These are phyloP conservation scores for Mucor lusitanicus DNA, from an alignment of 371 early-diverging fungal genomes.

Conservation along the genomic window DNA sequence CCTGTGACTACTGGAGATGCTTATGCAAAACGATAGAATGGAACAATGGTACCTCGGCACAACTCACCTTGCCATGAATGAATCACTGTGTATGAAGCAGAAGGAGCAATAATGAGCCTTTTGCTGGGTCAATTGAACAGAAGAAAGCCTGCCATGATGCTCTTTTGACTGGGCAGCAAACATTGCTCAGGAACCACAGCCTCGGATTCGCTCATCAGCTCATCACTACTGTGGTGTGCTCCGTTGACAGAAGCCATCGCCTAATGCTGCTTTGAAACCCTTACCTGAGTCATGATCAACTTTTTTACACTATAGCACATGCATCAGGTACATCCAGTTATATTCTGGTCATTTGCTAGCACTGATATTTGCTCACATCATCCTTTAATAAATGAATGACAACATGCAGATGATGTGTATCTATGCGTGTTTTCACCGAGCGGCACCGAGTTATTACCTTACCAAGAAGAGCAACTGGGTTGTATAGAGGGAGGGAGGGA, in stretches of 20 bases:
- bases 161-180: too few relatives aligned
- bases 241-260: too few relatives aligned
- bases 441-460: background rate
- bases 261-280: too few relatives aligned
- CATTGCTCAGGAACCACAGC: too few relatives aligned
- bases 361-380: background rate
- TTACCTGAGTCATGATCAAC: background rate
- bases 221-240: too few relatives aligned
- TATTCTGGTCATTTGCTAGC: background rate
- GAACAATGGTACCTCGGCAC: background rate
- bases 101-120: background rate
- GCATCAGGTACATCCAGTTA: background rate
- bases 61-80: background rate
- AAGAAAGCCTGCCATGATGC: too few relatives aligned
- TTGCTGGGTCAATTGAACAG: too few relatives aligned
- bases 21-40: background rate
- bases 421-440: background rate
- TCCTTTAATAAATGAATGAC: background rate
- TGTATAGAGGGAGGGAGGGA: background rate
- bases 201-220: too few relatives aligned
- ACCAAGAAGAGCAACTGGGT: background rate
- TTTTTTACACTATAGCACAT: background rate
- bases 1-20: background rate
- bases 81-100: background rate
- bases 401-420: background rate